phyloP scores from a whole-genome alignment of 2,329 filamentous ascomycete genomes.

The Microcyclospora tardicrescens region DNA sequence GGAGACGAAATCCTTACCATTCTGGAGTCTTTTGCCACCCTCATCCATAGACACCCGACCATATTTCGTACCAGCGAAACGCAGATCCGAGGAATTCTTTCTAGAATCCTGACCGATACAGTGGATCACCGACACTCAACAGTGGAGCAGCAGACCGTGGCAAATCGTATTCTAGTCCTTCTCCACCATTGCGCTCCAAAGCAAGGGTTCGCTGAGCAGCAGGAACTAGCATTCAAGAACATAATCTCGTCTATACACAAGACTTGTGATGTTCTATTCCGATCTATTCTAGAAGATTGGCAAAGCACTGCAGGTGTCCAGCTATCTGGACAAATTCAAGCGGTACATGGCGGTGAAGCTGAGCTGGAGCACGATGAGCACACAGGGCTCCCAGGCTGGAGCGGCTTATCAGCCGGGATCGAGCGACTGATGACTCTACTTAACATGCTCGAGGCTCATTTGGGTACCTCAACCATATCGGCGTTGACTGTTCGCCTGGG shows the following conservation, averaged over 20 bases:
- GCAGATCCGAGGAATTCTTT: constrained; percentile 39
- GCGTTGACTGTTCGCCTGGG: constrained; percentile 56
- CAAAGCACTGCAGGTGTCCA: constrained; percentile 45
- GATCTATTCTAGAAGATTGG: constrained; percentile 71
- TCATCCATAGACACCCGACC: constrained; percentile 70
- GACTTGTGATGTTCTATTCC: constrained; percentile 64
- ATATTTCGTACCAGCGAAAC: constrained; percentile 65
- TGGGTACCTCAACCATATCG: constrained; percentile 51
- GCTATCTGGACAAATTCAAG: constrained; percentile 9
- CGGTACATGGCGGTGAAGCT: constrained; percentile 8
- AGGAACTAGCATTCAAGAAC: constrained; percentile 52
- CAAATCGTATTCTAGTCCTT: constrained; percentile 54
- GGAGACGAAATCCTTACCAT: constrained; percentile 44
- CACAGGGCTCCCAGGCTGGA: constrained; percentile 53
- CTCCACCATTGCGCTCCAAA: constrained; percentile 73
- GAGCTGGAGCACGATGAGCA: constrained; percentile 14
- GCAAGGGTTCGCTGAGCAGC: constrained; percentile 62
- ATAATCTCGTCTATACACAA: constrained; percentile 54
- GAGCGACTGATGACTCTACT: constrained; percentile 57
- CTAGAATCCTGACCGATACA: constrained; percentile 28
- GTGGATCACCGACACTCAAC: constrained; percentile 8
- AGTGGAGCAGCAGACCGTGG: constrained; percentile 28
- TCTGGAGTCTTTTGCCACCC: constrained; percentile 55
- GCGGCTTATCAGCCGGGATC: constrained; percentile 58
- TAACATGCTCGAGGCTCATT: constrained; percentile 48